These are phyloP conservation scores for Herpetomonas muscarum DNA, from an alignment of 208 protist species.

Conservation along the genomic window DNA sequence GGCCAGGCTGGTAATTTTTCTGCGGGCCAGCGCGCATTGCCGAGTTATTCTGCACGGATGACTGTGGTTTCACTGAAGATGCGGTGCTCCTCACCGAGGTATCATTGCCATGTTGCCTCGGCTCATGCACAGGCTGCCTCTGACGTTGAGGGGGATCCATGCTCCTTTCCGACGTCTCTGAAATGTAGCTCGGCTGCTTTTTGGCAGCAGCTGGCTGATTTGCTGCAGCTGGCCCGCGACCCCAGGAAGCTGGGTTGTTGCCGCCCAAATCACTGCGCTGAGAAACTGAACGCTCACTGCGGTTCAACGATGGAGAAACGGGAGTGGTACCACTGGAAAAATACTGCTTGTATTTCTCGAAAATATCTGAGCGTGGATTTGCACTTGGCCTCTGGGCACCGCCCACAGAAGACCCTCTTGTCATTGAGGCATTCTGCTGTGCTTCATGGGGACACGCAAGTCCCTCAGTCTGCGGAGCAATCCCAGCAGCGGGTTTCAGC, in stretches of 20 bases:
- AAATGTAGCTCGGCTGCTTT: neutral
- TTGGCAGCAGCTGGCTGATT: neutral
- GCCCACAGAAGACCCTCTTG: neutral
- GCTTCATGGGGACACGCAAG: constrained; percentile 3
- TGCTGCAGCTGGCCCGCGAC: too few relatives aligned
- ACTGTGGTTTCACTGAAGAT: neutral
- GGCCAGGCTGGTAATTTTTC: too few relatives aligned
- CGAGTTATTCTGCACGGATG: neutral
- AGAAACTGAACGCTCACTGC: neutral
- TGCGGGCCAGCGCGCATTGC: too few relatives aligned
- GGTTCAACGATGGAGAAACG: neutral
- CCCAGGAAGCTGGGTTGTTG: neutral
- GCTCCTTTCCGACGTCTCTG: neutral
- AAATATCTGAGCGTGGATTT: neutral
- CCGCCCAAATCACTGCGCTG: neutral
- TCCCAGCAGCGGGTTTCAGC: neutral
- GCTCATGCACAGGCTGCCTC: too few relatives aligned
- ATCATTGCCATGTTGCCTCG: too few relatives aligned
- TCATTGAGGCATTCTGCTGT: neutral
- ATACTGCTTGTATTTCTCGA: constrained; percentile 14
- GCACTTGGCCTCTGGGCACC: neutral
- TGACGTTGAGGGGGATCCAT: too few relatives aligned
- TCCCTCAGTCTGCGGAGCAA: neutral
- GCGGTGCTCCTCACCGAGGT: too few relatives aligned
- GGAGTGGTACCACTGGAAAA: constrained; percentile 4